phyloP scores from a whole-genome alignment of 2,329 filamentous ascomycete species.

The Immersiporthe knoxdaviesiana region DNA sequence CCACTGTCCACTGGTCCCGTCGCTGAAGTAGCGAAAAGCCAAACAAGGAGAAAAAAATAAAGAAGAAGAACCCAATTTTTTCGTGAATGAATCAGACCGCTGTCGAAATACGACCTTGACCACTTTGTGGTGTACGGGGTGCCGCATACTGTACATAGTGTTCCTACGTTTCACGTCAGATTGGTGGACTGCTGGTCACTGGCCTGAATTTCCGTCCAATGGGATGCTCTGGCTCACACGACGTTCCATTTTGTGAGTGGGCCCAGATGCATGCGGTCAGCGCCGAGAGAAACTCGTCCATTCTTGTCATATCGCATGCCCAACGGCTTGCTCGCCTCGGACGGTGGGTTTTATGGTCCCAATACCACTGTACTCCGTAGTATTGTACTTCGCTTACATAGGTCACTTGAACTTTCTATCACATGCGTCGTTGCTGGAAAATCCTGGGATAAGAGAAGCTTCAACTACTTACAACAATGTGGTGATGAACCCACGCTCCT shows the following conservation, averaged over 20 bases:
- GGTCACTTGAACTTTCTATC: no score
- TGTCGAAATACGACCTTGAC: neutral
- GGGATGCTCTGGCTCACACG: neutral
- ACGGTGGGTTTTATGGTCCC: neutral
- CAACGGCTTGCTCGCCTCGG: neutral
- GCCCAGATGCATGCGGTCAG: conserved; percentile 3
- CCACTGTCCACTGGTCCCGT: no score
- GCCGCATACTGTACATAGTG: neutral
- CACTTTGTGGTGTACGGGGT: neutral
- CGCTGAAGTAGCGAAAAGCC: no score
- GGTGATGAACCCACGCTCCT: no score
- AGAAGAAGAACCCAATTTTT: neutral
- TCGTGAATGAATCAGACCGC: conserved; percentile 2
- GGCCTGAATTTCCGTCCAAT: neutral
- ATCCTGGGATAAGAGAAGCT: neutral
- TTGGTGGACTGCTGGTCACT: neutral
- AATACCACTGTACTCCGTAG: neutral
- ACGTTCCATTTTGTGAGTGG: neutral
- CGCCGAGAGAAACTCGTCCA: neutral
- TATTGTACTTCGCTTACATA: no score
- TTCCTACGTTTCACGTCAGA: conserved; percentile 1
- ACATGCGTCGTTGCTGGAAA: no score
- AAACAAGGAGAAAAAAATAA: neutral
- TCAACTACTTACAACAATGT: no score
- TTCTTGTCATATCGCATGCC: neutral